Base-by-base conservation (phyloP, 1,284 basidiomycete genomes). In the Malassezia dermatis region DNA sequence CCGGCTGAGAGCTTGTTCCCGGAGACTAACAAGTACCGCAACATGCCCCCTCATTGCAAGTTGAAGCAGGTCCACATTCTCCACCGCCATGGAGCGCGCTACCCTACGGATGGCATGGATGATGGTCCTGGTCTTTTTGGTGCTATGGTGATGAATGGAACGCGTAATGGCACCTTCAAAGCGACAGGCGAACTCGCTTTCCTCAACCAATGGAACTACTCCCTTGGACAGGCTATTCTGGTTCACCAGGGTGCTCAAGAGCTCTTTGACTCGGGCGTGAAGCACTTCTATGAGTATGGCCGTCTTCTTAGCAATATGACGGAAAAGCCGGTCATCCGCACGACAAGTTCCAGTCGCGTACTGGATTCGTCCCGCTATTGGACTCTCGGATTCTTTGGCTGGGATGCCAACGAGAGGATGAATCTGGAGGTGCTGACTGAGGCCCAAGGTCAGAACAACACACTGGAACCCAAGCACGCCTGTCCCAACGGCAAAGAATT, bases 241-340 rank as follows among this genome's bases (percentile, higher is more conserved):
- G 86, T 86, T 21, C 86, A 86, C 0, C 86, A 88, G 59, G 87
- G 86, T 49, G 78, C 86, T 37, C 84, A 88, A 68, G 86, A 89
- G 67, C 61, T 76, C n/a, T 76, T 71, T 39, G 66, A 71, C 42
- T 63, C 63, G 23, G 74, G 71, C 47, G 69, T 74, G 1, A 39
- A 62, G 28, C 55, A 65, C 48, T 67, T 63, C 58, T 68, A 65
- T 51, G 53, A 68, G 49, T 77, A 78, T 49, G 65, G 67, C 58
- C 53, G 71, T 60, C 48, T 67, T 53, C 46, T 66, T 17, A 45
- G 61, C 51, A 56, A 64, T 58, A 17, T 35, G 12, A 34, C n/a
- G 8, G 24, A 73, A 60, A 70, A 71, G 51, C 69, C 65, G 10
- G 65, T 60, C 44, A 65, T 60, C 58, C 49, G 59, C 56, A 78